Base-by-base conservation (phyloP, 2,329 filamentous ascomycete genomes). In the Exophiala spinifera region DNA sequence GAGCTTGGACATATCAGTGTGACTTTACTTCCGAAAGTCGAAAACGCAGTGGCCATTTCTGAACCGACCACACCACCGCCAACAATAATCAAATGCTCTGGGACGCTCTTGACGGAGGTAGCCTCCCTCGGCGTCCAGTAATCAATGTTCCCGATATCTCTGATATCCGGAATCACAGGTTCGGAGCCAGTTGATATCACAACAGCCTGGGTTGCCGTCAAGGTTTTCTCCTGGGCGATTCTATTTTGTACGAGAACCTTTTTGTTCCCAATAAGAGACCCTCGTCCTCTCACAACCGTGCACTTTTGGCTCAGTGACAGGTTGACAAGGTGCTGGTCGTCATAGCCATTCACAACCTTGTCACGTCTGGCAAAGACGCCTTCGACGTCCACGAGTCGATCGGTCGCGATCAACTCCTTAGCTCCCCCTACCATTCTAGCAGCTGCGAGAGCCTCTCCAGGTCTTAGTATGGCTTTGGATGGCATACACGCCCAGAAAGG, bases 401-500 rank as follows among this genome's bases (percentile, higher is more conserved):
- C 28, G 6, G 19, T 20, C 2, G 36, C 42, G 10, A 54, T 25
- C 17, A 34, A 36, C 39, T 58, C 17, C 23, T 42, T 50, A 6
- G 53, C 46, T 3, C 51, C 51, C 7, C 52, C 51, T 10, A 55
- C 37, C 13, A 23, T 15, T 23, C 46, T 34, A 17, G 47, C 55
- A 13, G 31, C 44, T n/a, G 33, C 47, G n/a, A 59, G 8, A 14
- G 46, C 46, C 34, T 53, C 44, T 2, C 23, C 44, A 1, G 51
- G 33, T 15, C 50, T 37, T n/a, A 50, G 33, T 3, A 49, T 33
- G 13, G 49, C 49, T 49, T 57, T 57, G 31, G 50, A 54, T 11
- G 55, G 55, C 23, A 57, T 47, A 17, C 55, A 57, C 7, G 55
- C 55, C 55, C 55, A 54, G 40, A 36, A 54, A 14, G 51, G 49